phyloP scores from a whole-genome alignment of 2,329 filamentous ascomycete species.

The Sarocladium kiliense region DNA sequence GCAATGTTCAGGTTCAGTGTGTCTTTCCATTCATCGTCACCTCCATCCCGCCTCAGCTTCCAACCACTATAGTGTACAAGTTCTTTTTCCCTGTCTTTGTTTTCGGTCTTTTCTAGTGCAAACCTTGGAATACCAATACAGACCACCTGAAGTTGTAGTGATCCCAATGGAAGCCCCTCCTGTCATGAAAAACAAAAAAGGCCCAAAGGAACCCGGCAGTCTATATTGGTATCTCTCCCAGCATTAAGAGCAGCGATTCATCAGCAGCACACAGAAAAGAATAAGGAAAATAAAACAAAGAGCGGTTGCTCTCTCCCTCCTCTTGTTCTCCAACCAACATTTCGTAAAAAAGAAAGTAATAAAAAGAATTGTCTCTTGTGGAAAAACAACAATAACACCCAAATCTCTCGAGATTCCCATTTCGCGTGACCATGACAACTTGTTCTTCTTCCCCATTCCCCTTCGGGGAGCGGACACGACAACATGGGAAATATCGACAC shows the following conservation, averaged over 20 bases:
- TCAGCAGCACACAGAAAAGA: constrained; percentile 1
- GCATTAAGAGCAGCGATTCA: constrained; percentile 1
- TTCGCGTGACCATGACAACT: constrained; percentile 6
- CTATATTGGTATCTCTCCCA: constrained; percentile 9
- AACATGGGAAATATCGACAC: constrained; percentile 9
- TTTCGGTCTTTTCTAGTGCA: neutral
- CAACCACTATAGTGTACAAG: neutral
- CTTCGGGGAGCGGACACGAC: constrained; percentile 2
- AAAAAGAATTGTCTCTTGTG: constrained; percentile 7
- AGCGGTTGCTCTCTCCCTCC: neutral
- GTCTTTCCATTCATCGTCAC: constrained; percentile 3
- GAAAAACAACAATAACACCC: neutral
- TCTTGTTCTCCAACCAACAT: neutral
- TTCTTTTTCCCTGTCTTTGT: neutral
- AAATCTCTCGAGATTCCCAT: constrained; percentile 1
- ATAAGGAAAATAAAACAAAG: neutral
- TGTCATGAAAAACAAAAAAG: constrained; percentile 1
- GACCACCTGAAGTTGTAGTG: neutral
- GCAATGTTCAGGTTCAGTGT: neutral
- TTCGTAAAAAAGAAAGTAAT: neutral
- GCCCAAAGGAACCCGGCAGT: neutral
- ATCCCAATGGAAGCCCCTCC: neutral
- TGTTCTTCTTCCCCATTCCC: neutral
- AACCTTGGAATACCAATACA: constrained; percentile 2
- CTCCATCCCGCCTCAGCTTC: neutral